Evolutionary conservation across 2,329 filamentous ascomycete genomes (phyloP).

Genomic region (Colletotrichum liaoningense): DNA sequence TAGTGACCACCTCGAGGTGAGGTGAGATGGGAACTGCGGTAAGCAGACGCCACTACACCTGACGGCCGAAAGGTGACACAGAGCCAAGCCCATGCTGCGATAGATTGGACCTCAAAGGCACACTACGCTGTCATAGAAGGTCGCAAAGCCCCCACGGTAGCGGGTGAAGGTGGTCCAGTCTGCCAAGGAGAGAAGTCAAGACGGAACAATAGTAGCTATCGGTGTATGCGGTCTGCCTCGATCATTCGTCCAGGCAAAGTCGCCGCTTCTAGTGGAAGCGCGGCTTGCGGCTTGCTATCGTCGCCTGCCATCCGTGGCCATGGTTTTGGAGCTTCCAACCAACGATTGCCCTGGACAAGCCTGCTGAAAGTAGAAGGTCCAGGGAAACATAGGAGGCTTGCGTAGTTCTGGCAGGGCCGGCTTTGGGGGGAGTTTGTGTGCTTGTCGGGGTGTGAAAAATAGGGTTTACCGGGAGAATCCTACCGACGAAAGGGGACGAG

Average conservation of each 20-base stretch:
- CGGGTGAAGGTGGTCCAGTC: not conserved
- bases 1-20: not conserved
- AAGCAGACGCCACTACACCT: constrained; percentile 15
- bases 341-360: constrained; percentile 1
- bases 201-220: not conserved
- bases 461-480: constrained; percentile 30
- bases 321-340: constrained; percentile 3
- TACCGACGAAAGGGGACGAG: constrained; percentile 7
- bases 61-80: constrained; percentile 29
- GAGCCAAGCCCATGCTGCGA: constrained; percentile 26
- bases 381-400: not conserved
- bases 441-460: constrained; percentile 20
- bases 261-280: not conserved
- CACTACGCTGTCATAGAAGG: not conserved
- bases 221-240: not conserved
- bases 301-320: constrained; percentile 10
- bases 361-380: not conserved
- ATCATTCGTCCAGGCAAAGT: constrained; percentile 1
- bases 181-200: not conserved
- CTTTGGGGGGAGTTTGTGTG: not conserved
- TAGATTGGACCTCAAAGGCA: not conserved
- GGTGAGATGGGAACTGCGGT: constrained; percentile 6
- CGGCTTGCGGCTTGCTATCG: not conserved
- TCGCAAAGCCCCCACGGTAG: constrained; percentile 17
- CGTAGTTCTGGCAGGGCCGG: not conserved